Evolutionary conservation across 176 grass and related monocot genomes (phyloP).

Genomic region (Echinochloa phyllopogon): DNA sequence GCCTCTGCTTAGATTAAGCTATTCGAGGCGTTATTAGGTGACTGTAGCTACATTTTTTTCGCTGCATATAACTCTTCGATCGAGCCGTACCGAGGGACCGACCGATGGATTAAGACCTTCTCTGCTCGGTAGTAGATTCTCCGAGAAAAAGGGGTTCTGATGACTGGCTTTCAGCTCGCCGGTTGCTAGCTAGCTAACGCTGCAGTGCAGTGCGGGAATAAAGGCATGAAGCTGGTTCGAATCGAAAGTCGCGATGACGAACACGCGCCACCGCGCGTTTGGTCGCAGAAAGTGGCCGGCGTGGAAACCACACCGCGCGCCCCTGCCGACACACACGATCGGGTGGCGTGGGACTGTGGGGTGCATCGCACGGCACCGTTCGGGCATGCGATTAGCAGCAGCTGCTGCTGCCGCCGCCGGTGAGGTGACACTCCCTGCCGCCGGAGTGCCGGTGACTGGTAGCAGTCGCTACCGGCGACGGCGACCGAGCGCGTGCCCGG

Average conservation of each 20-base stretch:
- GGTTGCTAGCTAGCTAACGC: no score
- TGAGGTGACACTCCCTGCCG: no score
- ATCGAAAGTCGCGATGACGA: conserved; percentile 1
- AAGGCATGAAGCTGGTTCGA: no score
- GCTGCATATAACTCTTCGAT: no score
- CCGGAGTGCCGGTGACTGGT: no score
- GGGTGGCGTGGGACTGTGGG: neutral
- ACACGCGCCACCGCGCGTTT: conserved; percentile 28
- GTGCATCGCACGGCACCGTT: neutral
- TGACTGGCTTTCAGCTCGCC: neutral
- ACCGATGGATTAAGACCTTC: no score
- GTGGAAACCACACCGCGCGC: neutral
- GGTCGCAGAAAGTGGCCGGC: conserved; percentile 37
- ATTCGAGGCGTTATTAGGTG: no score
- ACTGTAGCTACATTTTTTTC: no score
- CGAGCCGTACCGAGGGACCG: no score
- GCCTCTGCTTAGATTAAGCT: no score
- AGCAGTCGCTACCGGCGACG: neutral
- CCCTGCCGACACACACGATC: conserved; percentile 23
- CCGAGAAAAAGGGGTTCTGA: neutral
- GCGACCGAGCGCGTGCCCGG: neutral
- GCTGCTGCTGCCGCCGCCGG: neutral
- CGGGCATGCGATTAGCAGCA: neutral
- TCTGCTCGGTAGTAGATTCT: neutral
- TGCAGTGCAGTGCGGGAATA: no score